Conservation (phyloP, 129 eudicot genomes). For the Flaveria brownii region DNA sequence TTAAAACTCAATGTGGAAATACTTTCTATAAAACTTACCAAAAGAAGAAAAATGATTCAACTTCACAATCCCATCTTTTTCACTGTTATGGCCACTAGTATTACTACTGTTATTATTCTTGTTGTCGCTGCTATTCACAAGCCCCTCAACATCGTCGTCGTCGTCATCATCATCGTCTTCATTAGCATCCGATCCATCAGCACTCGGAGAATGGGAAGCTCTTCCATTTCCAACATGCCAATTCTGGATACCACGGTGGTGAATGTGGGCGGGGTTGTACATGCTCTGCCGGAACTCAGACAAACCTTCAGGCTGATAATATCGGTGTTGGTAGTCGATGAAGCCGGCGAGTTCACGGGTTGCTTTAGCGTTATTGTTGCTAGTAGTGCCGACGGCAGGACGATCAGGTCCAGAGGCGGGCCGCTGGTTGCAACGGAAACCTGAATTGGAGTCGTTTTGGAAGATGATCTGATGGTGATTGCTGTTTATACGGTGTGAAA, state of each 20-base stretch:
- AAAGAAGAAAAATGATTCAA: slow-evolving; percentile 44
- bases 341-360: slow-evolving; percentile 65
- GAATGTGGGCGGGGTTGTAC: slow-evolving; percentile 30
- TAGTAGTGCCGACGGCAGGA: slow-evolving; percentile 29
- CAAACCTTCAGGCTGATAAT: slow-evolving; percentile 35
- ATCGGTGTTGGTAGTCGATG: slow-evolving; percentile 30
- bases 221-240: slow-evolving; percentile 51
- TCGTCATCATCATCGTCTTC: slow-evolving; percentile 1
- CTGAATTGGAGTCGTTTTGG: slow-evolving; percentile 36
- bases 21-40: slow-evolving; percentile 32
- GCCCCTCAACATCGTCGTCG: slow-evolving; percentile 42
- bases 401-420: slow-evolving; percentile 30
- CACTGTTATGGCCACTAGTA: slow-evolving; percentile 39
- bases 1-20: neutral
- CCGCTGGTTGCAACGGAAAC: slow-evolving; percentile 42
- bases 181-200: slow-evolving; percentile 52
- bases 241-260: slow-evolving; percentile 24
- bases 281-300: slow-evolving; percentile 48
- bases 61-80: slow-evolving; percentile 36
- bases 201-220: slow-evolving; percentile 39
- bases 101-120: slow-evolving; percentile 31
- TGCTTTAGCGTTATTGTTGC: slow-evolving; percentile 37
- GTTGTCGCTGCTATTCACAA: slow-evolving; percentile 32
- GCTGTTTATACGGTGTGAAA: slow-evolving; percentile 27
- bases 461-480: slow-evolving; percentile 54